phyloP scores from a whole-genome alignment of 169 alveolate genomes.

The Plasmodium vivax region DNA sequence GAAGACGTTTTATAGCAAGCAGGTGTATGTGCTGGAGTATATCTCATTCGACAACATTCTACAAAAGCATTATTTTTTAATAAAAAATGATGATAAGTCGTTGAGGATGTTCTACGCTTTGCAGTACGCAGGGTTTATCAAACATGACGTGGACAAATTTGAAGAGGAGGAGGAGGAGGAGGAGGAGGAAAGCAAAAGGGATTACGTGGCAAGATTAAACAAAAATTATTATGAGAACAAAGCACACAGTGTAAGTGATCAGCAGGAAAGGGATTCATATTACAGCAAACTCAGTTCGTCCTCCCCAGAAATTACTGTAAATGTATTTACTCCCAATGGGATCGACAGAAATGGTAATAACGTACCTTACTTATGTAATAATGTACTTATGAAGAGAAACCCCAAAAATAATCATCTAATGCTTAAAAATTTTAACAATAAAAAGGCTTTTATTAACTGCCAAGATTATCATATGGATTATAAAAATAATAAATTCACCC shows the following conservation, averaged over 20 bases:
- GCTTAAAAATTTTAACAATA: slow-evolving; percentile 19
- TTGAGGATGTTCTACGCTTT: slow-evolving; percentile 80
- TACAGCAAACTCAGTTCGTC: not conserved
- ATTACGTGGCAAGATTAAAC: not conserved
- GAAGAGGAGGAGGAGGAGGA: slow-evolving; percentile 50
- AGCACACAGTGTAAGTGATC: not conserved
- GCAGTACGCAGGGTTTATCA: slow-evolving; percentile 83
- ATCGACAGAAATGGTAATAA: slow-evolving; percentile 39
- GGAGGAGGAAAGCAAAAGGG: slow-evolving; percentile 37
- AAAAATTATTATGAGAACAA: slow-evolving; percentile 3
- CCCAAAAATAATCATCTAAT: slow-evolving; percentile 7
- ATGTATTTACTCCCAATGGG: slow-evolving; percentile 74
- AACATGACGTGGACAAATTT: slow-evolving; percentile 54
- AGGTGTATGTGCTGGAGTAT: slow-evolving; percentile 48
- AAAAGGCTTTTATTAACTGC: slow-evolving; percentile 24
- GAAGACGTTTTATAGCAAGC: slow-evolving; percentile 23
- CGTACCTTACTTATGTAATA: slow-evolving; percentile 34
- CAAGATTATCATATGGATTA: slow-evolving; percentile 27
- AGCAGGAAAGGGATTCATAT: slow-evolving; percentile 1
- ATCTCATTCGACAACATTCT: not conserved
- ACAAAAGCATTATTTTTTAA: slow-evolving; percentile 69
- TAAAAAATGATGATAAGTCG: slow-evolving; percentile 58
- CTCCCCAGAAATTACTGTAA: slow-evolving; percentile 15
- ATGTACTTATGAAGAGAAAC: slow-evolving; percentile 28
- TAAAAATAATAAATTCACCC: slow-evolving; percentile 50